phyloP scores from a whole-genome alignment of 2,329 filamentous ascomycete species.

The Didymellaceae sp. region DNA sequence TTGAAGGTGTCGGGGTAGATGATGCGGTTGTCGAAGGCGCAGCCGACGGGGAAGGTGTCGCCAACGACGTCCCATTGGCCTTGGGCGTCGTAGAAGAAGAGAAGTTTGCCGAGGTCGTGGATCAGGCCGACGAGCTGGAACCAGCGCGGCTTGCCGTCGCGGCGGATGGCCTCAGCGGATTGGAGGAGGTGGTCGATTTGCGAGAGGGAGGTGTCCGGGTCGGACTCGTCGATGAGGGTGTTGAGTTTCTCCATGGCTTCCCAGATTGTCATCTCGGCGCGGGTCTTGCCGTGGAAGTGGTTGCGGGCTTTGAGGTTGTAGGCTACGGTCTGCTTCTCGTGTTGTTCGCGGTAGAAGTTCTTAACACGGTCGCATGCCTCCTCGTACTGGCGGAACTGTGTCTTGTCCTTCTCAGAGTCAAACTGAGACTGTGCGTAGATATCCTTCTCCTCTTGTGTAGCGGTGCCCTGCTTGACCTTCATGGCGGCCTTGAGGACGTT shows the following conservation, averaged over 20 bases:
- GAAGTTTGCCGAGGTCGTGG: slow-evolving; percentile 80
- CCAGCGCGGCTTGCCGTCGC: slow-evolving; percentile 82
- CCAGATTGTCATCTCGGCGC: slow-evolving; percentile 85
- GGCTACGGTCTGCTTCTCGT: slow-evolving; percentile 75
- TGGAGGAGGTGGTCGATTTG: slow-evolving; percentile 92
- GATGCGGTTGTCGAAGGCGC: slow-evolving; percentile 75
- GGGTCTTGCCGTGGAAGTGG: slow-evolving; percentile 69
- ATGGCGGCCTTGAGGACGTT: slow-evolving; percentile 65
- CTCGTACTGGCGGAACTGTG: slow-evolving; percentile 81
- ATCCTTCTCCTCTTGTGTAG: slow-evolving; percentile 54
- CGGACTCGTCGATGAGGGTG: slow-evolving; percentile 87
- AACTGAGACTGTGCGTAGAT: slow-evolving; percentile 69
- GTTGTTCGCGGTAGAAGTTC: slow-evolving; percentile 79
- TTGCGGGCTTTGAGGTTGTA: slow-evolving; percentile 85
- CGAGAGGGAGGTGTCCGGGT: slow-evolving; percentile 84
- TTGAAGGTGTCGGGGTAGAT: slow-evolving; percentile 81
- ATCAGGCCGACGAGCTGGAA: slow-evolving; percentile 81
- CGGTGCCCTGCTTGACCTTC: slow-evolving; percentile 56
- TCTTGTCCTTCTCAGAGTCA: slow-evolving; percentile 78
- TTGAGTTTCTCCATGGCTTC: slow-evolving; percentile 92
- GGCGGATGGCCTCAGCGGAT: slow-evolving; percentile 85
- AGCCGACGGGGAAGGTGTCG: slow-evolving; percentile 81
- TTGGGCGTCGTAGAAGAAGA: slow-evolving; percentile 80
- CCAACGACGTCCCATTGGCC: slow-evolving; percentile 95
- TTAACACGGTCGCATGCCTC: slow-evolving; percentile 84